These are phyloP conservation scores for Fusarium nurragi DNA, from an alignment of 2,329 filamentous ascomycete genomes.

Conservation along the genomic window DNA sequence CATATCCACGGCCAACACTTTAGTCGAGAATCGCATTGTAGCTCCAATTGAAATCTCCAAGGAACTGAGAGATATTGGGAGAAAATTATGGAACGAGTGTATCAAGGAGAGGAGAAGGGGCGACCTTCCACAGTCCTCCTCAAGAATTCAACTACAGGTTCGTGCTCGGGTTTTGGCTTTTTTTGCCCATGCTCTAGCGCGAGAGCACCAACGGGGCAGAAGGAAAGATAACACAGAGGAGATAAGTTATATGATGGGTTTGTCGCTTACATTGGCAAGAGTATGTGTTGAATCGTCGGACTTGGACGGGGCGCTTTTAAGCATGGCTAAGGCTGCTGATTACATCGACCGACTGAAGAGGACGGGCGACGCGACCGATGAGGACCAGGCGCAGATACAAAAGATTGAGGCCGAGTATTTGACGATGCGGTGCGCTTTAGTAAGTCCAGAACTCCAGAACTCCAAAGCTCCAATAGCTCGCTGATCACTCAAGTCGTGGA, in stretches of 20 bases:
- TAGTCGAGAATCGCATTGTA: conserved; percentile 4
- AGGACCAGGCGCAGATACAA: conserved; percentile 15
- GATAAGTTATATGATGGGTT: conserved; percentile 67
- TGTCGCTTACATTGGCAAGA: conserved; percentile 74
- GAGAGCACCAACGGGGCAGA: conserved; percentile 47
- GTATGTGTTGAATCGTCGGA: conserved; percentile 60
- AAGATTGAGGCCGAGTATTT: conserved; percentile 69
- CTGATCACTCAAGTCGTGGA: conserved; percentile 70
- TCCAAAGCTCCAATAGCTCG: neutral
- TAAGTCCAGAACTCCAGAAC: conserved; percentile 51
- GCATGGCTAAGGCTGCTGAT: conserved; percentile 71
- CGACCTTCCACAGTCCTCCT: conserved; percentile 32
- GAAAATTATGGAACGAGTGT: conserved; percentile 73
- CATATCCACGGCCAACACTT: conserved; percentile 35
- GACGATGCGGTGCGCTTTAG: conserved; percentile 72
- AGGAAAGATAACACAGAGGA: conserved; percentile 47
- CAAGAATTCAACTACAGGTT: conserved; percentile 48
- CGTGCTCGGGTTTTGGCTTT: conserved; percentile 68
- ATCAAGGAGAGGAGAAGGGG: conserved; percentile 57
- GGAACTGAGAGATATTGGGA: conserved; percentile 66
- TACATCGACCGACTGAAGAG: conserved; percentile 53
- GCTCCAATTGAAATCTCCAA: conserved; percentile 18
- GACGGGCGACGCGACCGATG: neutral
- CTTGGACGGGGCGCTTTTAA: conserved; percentile 65
- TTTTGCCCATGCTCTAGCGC: conserved; percentile 69